Evolutionary conservation across 2,329 filamentous ascomycete species (phyloP).

Genomic region (Aureobasidium sp.): DNA sequence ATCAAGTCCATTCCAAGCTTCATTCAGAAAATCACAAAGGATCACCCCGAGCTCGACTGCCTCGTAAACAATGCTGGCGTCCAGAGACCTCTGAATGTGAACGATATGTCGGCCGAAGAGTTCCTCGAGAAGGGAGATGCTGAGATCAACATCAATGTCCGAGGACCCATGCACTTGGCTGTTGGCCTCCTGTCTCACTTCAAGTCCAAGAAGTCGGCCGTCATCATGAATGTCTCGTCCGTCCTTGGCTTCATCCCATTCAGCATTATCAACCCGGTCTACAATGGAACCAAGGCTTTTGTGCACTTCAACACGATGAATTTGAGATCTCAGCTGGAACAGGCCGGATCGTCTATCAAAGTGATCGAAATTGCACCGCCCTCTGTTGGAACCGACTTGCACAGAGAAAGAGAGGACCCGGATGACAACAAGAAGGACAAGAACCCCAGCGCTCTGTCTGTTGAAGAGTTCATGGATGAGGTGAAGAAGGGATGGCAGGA

Average conservation of each 20-base stretch:
- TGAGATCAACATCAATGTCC: constrained; percentile 51
- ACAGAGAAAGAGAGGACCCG: constrained; percentile 47
- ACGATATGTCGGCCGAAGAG: constrained; percentile 26
- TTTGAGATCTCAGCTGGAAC: constrained; percentile 41
- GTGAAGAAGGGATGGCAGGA: constrained; percentile 36
- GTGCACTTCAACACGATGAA: constrained; percentile 50
- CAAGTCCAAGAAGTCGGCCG: constrained; percentile 30
- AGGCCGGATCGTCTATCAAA: constrained; percentile 31
- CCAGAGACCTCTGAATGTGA: constrained; percentile 39
- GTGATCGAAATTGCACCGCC: constrained; percentile 44
- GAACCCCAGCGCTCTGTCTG: constrained; percentile 36
- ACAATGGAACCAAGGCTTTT: constrained; percentile 53
- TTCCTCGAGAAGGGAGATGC: constrained; percentile 45
- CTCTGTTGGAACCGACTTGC: constrained; percentile 39
- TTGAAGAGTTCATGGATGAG: constrained; percentile 48
- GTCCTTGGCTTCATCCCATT: constrained; percentile 46
- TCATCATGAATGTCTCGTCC: constrained; percentile 48
- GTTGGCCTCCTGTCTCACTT: constrained; percentile 43
- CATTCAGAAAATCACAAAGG: constrained; percentile 34
- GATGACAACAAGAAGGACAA: constrained; percentile 52
- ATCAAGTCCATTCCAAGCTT: constrained; percentile 37
- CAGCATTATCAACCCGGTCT: constrained; percentile 47
- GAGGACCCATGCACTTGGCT: constrained; percentile 48
- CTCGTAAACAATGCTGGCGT: constrained; percentile 53
- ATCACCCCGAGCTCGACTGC: constrained; percentile 49